These are phyloP conservation scores for Oryza meyeriana DNA, from an alignment of 176 grass and related monocot species.

Conservation along the genomic window DNA sequence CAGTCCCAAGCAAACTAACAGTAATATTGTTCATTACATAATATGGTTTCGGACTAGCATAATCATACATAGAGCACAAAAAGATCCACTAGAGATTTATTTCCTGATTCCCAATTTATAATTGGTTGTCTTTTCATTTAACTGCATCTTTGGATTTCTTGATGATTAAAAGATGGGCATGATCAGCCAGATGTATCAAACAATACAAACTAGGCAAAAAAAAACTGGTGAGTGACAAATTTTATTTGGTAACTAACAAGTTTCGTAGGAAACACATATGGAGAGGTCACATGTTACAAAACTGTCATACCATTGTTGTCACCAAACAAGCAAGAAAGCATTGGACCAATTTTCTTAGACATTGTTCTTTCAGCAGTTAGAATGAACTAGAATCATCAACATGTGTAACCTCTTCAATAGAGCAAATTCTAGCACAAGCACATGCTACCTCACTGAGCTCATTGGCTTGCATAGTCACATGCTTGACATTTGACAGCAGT, in stretches of 20 bases:
- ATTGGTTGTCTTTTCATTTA: not conserved
- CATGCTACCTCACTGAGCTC: too few relatives aligned
- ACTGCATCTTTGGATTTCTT: not conserved
- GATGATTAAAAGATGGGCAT: not conserved
- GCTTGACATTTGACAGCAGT: not conserved
- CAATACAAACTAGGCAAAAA: not conserved
- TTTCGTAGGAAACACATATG: conserved; percentile 8
- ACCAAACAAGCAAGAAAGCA: conserved; percentile 3
- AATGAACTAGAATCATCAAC: conserved; percentile 19
- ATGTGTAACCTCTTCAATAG: not conserved
- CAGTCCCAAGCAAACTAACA: not conserved
- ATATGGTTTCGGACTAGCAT: not conserved
- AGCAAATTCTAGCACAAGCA: conserved; percentile 29
- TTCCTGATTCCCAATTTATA: not conserved
- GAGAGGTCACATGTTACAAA: conserved; percentile 9
- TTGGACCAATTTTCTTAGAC: not conserved
- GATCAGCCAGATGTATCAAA: not conserved
- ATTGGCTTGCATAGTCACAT: not conserved
- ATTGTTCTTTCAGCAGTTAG: not conserved
- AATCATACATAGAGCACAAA: not conserved
- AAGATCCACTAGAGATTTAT: not conserved
- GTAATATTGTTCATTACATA: not conserved
- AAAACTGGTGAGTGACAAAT: not conserved
- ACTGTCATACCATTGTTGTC: conserved; percentile 15
- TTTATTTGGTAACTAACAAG: not conserved